Conservation (phyloP, 2,329 filamentous ascomycete species). For the Verticillium nubilum region DNA sequence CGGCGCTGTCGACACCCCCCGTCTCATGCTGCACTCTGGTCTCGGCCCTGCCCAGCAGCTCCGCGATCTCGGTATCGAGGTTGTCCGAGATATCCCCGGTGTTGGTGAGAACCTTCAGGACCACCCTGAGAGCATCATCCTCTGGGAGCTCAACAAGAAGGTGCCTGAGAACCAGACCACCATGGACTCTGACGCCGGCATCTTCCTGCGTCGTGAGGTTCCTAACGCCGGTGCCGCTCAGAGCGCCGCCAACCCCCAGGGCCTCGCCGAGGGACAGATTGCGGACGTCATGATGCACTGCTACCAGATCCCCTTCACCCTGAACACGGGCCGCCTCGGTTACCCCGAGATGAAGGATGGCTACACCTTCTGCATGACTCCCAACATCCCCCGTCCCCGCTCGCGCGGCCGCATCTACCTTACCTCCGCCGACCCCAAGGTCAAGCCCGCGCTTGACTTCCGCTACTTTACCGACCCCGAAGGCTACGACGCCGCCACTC, state of each 20-base stretch:
- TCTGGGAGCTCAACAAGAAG: conserved; percentile 74
- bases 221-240: conserved; percentile 59
- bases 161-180: conserved; percentile 75
- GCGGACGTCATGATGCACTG: conserved; percentile 95
- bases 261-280: conserved; percentile 61
- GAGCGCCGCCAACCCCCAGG: conserved; percentile 40
- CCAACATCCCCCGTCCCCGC: conserved; percentile 80
- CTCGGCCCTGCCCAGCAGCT: conserved; percentile 51
- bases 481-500: conserved; percentile 77
- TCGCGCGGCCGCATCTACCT: conserved; percentile 74
- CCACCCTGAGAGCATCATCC: conserved; percentile 55
- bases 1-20: conserved; percentile 76
- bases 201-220: conserved; percentile 76
- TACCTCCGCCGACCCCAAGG: conserved; percentile 65
- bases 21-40: conserved; percentile 54
- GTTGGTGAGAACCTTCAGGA: conserved; percentile 58
- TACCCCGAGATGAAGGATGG: conserved; percentile 59
- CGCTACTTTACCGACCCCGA: conserved; percentile 84
- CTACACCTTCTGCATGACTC: conserved; percentile 89
- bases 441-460: conserved; percentile 83
- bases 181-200: conserved; percentile 85
- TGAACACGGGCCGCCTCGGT: conserved; percentile 78
- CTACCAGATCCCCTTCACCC: conserved; percentile 89
- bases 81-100: conserved; percentile 52
- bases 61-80: conserved; percentile 43